These are phyloP conservation scores for Boletus coccyginus DNA, from an alignment of 768 basidiomycete genomes.

Conservation along the genomic window DNA sequence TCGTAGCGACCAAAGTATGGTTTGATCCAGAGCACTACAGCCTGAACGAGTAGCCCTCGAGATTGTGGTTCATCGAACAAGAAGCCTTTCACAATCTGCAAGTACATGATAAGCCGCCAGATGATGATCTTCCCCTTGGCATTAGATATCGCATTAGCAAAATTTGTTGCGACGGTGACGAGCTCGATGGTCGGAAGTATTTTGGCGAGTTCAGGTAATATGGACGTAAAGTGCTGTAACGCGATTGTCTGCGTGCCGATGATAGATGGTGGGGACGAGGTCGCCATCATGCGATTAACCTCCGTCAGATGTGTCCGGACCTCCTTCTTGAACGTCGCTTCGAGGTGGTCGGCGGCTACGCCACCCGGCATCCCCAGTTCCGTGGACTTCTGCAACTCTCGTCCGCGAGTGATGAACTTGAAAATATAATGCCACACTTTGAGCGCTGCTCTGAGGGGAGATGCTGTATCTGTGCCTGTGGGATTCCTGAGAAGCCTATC, in stretches of 20 bases:
- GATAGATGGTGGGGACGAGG: slow-evolving; percentile 73
- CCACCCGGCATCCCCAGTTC: slow-evolving; percentile 78
- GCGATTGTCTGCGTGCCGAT: slow-evolving; percentile 96
- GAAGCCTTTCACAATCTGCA: slow-evolving; percentile 87
- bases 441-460: slow-evolving; percentile 79
- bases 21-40: slow-evolving; percentile 91
- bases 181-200: slow-evolving; percentile 82
- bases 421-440: slow-evolving; percentile 98
- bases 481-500: slow-evolving; percentile 76
- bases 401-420: slow-evolving; percentile 88
- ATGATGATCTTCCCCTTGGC: slow-evolving; percentile 86
- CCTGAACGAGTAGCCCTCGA: slow-evolving; percentile 78
- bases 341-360: slow-evolving; percentile 83
- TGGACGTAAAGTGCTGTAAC: slow-evolving; percentile 88
- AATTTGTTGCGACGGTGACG: slow-evolving; percentile 81
- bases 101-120: slow-evolving; percentile 92
- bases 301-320: slow-evolving; percentile 71
- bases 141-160: slow-evolving; percentile 77
- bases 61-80: slow-evolving; percentile 82
- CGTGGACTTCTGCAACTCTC: slow-evolving; percentile 82
- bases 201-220: slow-evolving; percentile 82
- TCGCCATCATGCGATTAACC: slow-evolving; percentile 88
- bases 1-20: slow-evolving; percentile 93
- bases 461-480: slow-evolving; percentile 66
- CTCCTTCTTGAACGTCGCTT: slow-evolving; percentile 81